Evolutionary conservation across 306 rosid genomes (phyloP), one percentile per base, ranked within the genome.

Genomic region (Potentilla sterilis): DNA sequence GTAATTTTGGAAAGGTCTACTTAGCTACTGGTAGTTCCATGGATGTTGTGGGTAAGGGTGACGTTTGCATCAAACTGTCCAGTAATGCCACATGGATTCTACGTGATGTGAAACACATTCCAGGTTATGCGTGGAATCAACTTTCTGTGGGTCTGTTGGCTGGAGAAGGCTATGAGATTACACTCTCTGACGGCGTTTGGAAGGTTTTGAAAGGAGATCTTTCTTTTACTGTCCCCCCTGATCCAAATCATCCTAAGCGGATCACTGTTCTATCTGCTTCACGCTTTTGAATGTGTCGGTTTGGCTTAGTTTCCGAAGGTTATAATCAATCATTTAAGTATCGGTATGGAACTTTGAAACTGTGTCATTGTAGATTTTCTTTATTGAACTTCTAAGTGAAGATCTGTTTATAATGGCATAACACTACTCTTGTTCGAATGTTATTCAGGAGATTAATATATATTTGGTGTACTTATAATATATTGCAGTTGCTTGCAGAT

Each of bases 41-140:
- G 67, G 67, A 61, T 61, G 41, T 61, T 61, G 67, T 61, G 41
- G 67, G 67, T 14, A 61, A 61, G 67, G 67, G 67, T 32, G 41
- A 61, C 12, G 67, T 61, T 61, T 41, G n/a, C 35, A 12, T 61
- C 67, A 61, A 61, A 32, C n/a, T 61, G 67, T 32, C 67, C 67
- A 32, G 19, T 61, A 32, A 32, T 28, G 67, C 10, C 9, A 61
- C 67, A 61, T 32, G 67, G 67, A 14, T 32, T 28, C 67, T 61
- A 13, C 38, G 35, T 4, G 67, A 61, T 2, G 67, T 32, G 41
- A 61, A 32, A 14, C 67, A 61, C 19, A 0, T 61, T 61, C 67
- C 41, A 3, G 18, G 40, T 61, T 6, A 6, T 11, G 6, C 0
- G 0, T 61, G 66, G 66, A 28, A 32, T 61, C 1, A 28, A 34